These are phyloP conservation scores for Myxozyma monticola DNA, from an alignment of 805 yeast genomes.

Conservation along the genomic window DNA sequence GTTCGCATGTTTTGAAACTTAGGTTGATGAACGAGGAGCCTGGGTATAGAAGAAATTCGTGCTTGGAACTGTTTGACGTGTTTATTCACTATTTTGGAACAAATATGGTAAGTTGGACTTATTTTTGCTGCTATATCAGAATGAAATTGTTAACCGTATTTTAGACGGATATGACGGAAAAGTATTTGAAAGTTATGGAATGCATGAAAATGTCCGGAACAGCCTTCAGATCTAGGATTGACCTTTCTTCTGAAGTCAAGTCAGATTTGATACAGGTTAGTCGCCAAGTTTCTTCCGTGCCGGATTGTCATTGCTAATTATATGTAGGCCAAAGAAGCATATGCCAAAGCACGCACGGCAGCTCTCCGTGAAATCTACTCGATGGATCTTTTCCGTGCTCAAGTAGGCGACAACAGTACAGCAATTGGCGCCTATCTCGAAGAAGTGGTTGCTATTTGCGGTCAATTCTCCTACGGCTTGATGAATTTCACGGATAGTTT, in stretches of 20 bases:
- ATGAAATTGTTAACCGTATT: background rate
- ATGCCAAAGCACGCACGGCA: slow-evolving; percentile 53
- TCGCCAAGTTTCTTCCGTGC: background rate
- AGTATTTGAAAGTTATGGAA: background rate
- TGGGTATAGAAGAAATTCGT: slow-evolving; percentile 11
- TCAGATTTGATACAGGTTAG: too few species aligned
- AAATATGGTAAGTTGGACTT: slow-evolving; percentile 38
- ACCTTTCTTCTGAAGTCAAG: background rate
- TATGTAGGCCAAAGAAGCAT: slow-evolving; percentile 43
- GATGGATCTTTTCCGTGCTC: slow-evolving; percentile 52
- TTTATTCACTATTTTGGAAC: slow-evolving; percentile 72
- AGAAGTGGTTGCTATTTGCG: slow-evolving; percentile 81
- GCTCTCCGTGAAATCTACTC: slow-evolving; percentile 60
- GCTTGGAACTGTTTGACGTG: slow-evolving; percentile 57
- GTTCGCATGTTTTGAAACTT: slow-evolving; percentile 57
- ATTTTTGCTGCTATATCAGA: background rate
- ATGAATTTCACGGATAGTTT: slow-evolving; percentile 62
- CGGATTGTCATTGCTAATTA: slow-evolving; percentile 1
- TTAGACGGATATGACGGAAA: background rate
- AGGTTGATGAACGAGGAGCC: slow-evolving; percentile 8
- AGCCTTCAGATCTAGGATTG: background rate
- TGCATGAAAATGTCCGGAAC: slow-evolving; percentile 4
- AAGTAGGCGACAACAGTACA: slow-evolving; percentile 34
- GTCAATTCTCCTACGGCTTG: slow-evolving; percentile 68
- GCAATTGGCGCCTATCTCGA: slow-evolving; percentile 58